Evolutionary conservation across 2,329 filamentous ascomycete genomes (phyloP).

Genomic region (Parascedosporium putredinis): DNA sequence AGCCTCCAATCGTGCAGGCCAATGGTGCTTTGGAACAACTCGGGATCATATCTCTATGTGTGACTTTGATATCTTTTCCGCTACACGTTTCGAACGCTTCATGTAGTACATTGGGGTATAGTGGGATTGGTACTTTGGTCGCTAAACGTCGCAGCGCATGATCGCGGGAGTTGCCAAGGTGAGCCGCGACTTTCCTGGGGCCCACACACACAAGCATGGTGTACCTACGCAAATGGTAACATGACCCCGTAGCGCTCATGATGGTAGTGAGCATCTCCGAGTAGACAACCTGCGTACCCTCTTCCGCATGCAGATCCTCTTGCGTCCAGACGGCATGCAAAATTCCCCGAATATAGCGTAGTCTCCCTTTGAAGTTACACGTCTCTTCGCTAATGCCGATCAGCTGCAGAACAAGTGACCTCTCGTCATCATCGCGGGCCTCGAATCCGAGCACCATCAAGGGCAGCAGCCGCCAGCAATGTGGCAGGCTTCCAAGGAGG

Average conservation of each 20-base stretch:
- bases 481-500: constrained; percentile 13
- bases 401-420: constrained; percentile 14
- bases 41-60: too few relatives aligned
- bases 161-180: too few relatives aligned
- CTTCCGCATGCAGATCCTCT: constrained; percentile 17
- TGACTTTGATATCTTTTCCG: too few relatives aligned
- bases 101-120: too few relatives aligned
- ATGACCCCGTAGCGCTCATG: background rate
- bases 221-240: background rate
- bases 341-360: constrained; percentile 13
- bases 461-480: constrained; percentile 15
- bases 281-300: background rate
- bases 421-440: constrained; percentile 14
- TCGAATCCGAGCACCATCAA: constrained; percentile 17
- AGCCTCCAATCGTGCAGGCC: too few relatives aligned
- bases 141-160: too few relatives aligned
- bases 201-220: too few relatives aligned
- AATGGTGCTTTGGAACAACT: too few relatives aligned
- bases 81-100: too few relatives aligned
- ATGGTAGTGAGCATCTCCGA: background rate
- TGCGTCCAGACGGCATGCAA: constrained; percentile 24
- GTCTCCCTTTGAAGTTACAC: constrained; percentile 13
- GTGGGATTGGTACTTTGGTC: too few relatives aligned
- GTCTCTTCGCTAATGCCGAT: constrained; percentile 16
- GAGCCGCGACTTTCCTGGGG: too few relatives aligned